Conservation (phyloP, 371 early-diverging fungal species). For the Mortierella sp. region DNA sequence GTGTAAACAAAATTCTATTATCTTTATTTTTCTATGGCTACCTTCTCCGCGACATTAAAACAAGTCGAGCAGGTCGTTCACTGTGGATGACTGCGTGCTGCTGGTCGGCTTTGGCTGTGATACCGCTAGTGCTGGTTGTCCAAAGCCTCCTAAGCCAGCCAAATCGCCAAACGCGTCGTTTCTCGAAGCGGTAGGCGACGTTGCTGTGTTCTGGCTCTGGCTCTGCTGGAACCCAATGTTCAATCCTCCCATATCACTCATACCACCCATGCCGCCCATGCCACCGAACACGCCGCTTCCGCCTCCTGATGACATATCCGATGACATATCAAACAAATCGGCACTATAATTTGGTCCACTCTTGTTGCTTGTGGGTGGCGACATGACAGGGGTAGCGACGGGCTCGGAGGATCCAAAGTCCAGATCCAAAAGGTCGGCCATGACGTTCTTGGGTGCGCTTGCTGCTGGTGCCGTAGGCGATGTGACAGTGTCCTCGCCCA, state of each 20-base stretch:
- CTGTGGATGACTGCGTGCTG: slow-evolving; percentile 28
- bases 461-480: slow-evolving; percentile 62
- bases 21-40: not conserved
- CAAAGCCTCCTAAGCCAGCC: slow-evolving; percentile 30
- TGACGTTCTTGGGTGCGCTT: slow-evolving; percentile 69
- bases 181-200: slow-evolving; percentile 15
- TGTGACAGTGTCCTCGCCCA: slow-evolving; percentile 39
- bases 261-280: slow-evolving; percentile 26
- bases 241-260: slow-evolving; percentile 19
- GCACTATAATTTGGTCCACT: slow-evolving; percentile 43
- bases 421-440: slow-evolving; percentile 70
- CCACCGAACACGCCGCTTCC: slow-evolving; percentile 32
- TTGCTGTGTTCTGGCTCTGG: slow-evolving; percentile 13
- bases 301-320: slow-evolving; percentile 31
- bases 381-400: slow-evolving; percentile 16
- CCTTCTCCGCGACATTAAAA: slow-evolving; percentile 13
- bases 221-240: slow-evolving; percentile 10
- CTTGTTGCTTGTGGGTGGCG: slow-evolving; percentile 15
- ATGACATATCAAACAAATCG: slow-evolving; percentile 54
- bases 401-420: slow-evolving; percentile 59
- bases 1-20: not conserved
- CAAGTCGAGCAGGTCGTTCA: slow-evolving; percentile 44
- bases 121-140: slow-evolving; percentile 18
- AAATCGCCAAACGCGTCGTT: slow-evolving; percentile 35
- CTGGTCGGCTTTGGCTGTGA: slow-evolving; percentile 18